Percentiles rank a stretch among this genome's conserved stretches.
Conservation (phyloP, 495 filamentous ascomycete genomes). For the Oleoguttula mirabilis region DNA sequence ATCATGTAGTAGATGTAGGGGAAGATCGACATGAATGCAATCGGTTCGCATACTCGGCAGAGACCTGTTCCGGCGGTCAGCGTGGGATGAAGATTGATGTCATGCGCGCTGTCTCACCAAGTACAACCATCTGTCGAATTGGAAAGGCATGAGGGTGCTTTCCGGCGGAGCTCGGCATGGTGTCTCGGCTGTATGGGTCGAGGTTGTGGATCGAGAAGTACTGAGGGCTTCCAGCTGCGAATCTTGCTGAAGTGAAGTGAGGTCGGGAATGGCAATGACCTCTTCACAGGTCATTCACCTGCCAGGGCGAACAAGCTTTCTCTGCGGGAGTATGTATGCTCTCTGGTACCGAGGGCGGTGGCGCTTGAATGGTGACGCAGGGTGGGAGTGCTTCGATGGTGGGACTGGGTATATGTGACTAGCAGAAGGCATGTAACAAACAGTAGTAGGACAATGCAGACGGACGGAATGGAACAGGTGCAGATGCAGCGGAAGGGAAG, state of each 20-base stretch:
- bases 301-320: background rate
- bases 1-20: constrained; percentile 99
- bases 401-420: constrained; percentile 5
- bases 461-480: constrained; percentile 3
- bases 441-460: constrained; percentile 6
- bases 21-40: constrained; percentile 99
- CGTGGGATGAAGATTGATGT: background rate
- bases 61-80: constrained; percentile 46
- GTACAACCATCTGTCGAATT: constrained; percentile 19
- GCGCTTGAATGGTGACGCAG: constrained; percentile 10
- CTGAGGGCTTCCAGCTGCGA: too few relatives aligned
- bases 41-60: constrained; percentile 93
- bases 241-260: too few relatives aligned
- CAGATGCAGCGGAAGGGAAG: background rate
- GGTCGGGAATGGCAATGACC: too few relatives aligned
- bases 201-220: too few relatives aligned
- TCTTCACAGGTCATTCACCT: too few relatives aligned
- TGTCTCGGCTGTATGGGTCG: too few relatives aligned
- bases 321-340: too few relatives aligned
- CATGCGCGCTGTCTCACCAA: constrained; percentile 9
- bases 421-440: constrained; percentile 13
- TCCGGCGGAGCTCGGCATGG: too few relatives aligned
- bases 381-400: constrained; percentile 1
- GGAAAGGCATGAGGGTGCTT: constrained; percentile 14
- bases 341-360: background rate